Percentiles rank a stretch among this genome's conserved stretches.
These are phyloP conservation scores for Arthrinium puccinioides DNA, from an alignment of 2,329 filamentous ascomycete genomes.

Conservation along the genomic window DNA sequence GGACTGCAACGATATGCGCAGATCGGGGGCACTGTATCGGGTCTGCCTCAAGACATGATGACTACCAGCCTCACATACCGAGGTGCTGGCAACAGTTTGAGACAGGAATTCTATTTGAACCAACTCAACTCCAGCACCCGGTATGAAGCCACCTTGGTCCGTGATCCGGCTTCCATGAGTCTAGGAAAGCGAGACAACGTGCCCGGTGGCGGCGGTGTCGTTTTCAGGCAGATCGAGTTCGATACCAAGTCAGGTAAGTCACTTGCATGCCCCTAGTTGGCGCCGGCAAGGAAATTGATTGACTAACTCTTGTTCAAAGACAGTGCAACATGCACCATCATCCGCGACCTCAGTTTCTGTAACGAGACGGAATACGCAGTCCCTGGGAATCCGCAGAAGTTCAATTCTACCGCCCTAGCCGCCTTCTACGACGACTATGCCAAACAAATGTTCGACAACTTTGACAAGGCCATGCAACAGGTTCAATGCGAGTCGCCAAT, in stretches of 20 bases:
- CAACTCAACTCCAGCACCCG: constrained; percentile 63
- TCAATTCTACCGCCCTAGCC: constrained; percentile 55
- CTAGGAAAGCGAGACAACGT: constrained; percentile 43
- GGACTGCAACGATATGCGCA: constrained; percentile 63
- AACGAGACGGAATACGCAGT: constrained; percentile 85
- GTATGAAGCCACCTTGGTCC: constrained; percentile 69
- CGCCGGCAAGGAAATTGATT: not conserved
- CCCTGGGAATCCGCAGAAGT: constrained; percentile 64
- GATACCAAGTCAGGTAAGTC: constrained; percentile 66
- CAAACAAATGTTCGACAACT: constrained; percentile 61
- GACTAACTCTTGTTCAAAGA: constrained; percentile 2
- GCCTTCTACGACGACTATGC: constrained; percentile 75
- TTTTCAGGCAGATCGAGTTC: constrained; percentile 69
- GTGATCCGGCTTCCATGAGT: constrained; percentile 29
- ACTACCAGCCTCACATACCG: constrained; percentile 61
- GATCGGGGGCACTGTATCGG: constrained; percentile 39
- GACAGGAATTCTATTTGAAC: constrained; percentile 81
- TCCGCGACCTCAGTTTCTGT: constrained; percentile 86
- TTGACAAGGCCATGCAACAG: constrained; percentile 75
- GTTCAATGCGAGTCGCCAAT: constrained; percentile 73
- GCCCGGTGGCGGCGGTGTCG: constrained; percentile 65
- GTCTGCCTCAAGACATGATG: constrained; percentile 31
- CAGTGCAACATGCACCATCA: constrained; percentile 58
- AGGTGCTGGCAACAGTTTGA: constrained; percentile 60
- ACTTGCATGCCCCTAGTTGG: not conserved